Evolutionary conservation across 2,329 filamentous ascomycete species (phyloP), one percentile per base, ranked within the genome.

Genomic region (Hypoxylon sp.): DNA sequence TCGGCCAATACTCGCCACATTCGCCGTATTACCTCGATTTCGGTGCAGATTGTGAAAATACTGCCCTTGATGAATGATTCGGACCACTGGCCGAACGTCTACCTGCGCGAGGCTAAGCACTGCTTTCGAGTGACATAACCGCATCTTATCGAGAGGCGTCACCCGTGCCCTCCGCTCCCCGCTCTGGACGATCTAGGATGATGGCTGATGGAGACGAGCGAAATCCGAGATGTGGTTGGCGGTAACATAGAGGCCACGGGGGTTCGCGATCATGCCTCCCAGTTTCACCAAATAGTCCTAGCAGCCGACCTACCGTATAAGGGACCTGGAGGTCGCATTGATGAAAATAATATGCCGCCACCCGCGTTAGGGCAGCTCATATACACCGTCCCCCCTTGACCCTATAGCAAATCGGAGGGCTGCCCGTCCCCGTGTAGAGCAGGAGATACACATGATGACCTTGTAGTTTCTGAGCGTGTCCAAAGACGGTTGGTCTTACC

Each of bases 1-100:
- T 75, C 74, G 49, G 46, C 63, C 49, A 71, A 59, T 72, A 70
- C 66, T 63, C 61, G 54, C 60, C 71, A 70, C 58, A 64, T 65
- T 64, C 25, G 27, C 40, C 22, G 14, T 60, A 56, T 65, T 49
- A 31, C 22, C 10, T 63, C 46, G 44, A 55, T 58, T 63, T 59
- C 6, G 42, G 14, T 14, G 50, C 10, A 13, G 44, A 62, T 57
- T 10, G 50, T 40, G 58, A 58, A 66, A 71, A 42, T 68, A 54
- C 30, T 2, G 42, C 40, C 7, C 46, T 40, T 27, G 27, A 37
- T 58, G 33, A n/a, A 54, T 59, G n/a, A 10, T 13, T 31, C 27
- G 30, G 37, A 22, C 48, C 40, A 53, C 27, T 30, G 22, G 53
- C 42, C 22, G 56, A 59, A 63, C 40, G 54, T 35, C 33, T 64